Percentiles rank a stretch among this genome's conserved stretches.
Evolutionary conservation across 2,329 filamentous ascomycete genomes (phyloP).

Genomic region (Penicillium frequentans): DNA sequence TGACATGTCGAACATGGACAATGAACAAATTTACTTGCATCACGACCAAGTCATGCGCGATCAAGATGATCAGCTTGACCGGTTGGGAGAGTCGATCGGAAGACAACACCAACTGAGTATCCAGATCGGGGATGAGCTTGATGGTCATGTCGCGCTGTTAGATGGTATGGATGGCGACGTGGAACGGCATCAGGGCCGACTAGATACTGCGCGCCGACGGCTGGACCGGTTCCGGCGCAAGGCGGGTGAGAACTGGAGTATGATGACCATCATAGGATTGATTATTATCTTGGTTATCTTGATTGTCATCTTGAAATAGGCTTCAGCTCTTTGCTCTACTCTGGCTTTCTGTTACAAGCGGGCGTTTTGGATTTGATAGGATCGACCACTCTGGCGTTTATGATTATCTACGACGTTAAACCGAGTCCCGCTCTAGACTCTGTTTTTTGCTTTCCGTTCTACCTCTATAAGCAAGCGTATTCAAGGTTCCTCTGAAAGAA

Average conservation of each 20-base stretch:
- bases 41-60: conserved; percentile 79
- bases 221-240: conserved; percentile 71
- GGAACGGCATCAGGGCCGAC: conserved; percentile 73
- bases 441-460: not conserved
- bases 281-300: conserved; percentile 80
- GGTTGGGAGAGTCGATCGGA: conserved; percentile 79
- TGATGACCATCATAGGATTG: conserved; percentile 76
- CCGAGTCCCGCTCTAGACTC: not conserved
- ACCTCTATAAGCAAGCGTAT: conserved; percentile 6
- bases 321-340: not conserved
- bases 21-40: conserved; percentile 83
- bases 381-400: conserved; percentile 3
- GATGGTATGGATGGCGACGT: conserved; percentile 84
- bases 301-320: conserved; percentile 76
- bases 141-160: conserved; percentile 82
- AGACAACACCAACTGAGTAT: conserved; percentile 90
- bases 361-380: conserved; percentile 16
- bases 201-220: conserved; percentile 72
- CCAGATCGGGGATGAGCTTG: conserved; percentile 94
- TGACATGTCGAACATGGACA: conserved; percentile 63
- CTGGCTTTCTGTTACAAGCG: conserved; percentile 15
- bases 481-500: not conserved
- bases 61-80: conserved; percentile 91
- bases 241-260: conserved; percentile 83
- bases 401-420: not conserved